phyloP scores from a whole-genome alignment of 345 rosid species.

The Turnera subulata region DNA sequence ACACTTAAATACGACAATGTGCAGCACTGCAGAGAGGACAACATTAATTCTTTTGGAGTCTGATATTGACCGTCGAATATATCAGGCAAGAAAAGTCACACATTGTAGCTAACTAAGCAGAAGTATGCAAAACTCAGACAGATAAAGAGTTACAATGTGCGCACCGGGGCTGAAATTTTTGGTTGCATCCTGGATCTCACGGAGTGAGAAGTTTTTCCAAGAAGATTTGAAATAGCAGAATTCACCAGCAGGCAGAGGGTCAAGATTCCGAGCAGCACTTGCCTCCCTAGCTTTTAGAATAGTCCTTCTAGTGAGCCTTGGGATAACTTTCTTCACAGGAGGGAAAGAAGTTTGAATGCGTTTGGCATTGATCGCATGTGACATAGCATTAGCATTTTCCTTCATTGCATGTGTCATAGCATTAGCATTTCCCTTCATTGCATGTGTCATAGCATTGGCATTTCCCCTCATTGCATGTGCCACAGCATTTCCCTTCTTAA shows the following conservation, averaged over 20 bases:
- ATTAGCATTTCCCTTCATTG: no score
- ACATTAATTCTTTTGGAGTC: not conserved
- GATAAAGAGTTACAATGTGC: not conserved
- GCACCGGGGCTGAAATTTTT: slow-evolving; percentile 63
- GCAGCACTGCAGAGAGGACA: not conserved
- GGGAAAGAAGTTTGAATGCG: slow-evolving; percentile 46
- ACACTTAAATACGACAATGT: slow-evolving; percentile 4
- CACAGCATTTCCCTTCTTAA: slow-evolving; percentile 56
- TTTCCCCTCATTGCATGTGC: no score
- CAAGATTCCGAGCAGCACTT: slow-evolving; percentile 37
- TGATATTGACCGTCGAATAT: no score
- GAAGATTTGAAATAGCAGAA: slow-evolving; percentile 55
- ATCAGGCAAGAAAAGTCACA: no score
- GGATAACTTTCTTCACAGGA: slow-evolving; percentile 35
- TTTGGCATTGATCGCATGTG: no score
- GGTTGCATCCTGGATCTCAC: slow-evolving; percentile 69
- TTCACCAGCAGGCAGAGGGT: slow-evolving; percentile 52
- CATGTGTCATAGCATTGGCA: no score
- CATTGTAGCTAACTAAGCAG: no score
- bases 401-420: no score
- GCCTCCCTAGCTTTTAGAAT: slow-evolving; percentile 56
- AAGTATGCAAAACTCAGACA: no score
- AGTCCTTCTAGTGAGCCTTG: slow-evolving; percentile 65
- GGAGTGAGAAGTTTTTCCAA: slow-evolving; percentile 72
- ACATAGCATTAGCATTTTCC: no score